Evolutionary conservation across 768 basidiomycete species (phyloP).

Genomic region (Kwoniella pini): DNA sequence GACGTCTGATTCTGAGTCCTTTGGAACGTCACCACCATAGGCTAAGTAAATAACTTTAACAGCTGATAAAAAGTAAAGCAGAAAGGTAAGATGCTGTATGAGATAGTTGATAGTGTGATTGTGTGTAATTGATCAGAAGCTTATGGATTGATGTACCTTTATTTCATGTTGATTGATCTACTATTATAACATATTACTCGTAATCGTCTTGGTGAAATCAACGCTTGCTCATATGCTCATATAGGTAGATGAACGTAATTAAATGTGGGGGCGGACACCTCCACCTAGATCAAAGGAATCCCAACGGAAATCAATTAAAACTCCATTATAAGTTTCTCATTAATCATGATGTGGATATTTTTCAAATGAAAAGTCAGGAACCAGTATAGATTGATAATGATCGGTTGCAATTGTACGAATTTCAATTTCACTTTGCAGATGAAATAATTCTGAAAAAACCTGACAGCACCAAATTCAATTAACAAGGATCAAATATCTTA

Average conservation of each 20-base stretch:
- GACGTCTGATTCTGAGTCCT: constrained; percentile 9
- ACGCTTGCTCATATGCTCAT: neutral
- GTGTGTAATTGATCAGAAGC: neutral
- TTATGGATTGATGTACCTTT: neutral
- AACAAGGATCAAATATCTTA: neutral
- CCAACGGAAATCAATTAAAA: neutral
- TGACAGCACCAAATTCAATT: neutral
- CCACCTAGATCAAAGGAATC: neutral
- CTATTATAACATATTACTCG: no score
- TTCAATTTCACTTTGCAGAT: neutral
- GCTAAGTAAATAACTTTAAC: neutral
- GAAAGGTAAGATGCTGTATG: no score
- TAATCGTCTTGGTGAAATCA: neutral
- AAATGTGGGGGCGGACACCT: constrained; percentile 7
- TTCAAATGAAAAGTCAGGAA: neutral
- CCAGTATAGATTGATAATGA: neutral
- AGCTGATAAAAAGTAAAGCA: no score
- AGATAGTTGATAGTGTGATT: neutral
- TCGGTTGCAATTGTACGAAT: neutral
- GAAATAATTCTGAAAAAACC: neutral
- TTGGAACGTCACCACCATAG: constrained; percentile 18
- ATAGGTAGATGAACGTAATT: neutral
- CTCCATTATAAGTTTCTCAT: no score
- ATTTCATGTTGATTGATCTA: no score
- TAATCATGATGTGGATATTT: constrained; percentile 18